Conservation (phyloP, 2,329 filamentous ascomycete genomes). For the Botrytis medusae region DNA sequence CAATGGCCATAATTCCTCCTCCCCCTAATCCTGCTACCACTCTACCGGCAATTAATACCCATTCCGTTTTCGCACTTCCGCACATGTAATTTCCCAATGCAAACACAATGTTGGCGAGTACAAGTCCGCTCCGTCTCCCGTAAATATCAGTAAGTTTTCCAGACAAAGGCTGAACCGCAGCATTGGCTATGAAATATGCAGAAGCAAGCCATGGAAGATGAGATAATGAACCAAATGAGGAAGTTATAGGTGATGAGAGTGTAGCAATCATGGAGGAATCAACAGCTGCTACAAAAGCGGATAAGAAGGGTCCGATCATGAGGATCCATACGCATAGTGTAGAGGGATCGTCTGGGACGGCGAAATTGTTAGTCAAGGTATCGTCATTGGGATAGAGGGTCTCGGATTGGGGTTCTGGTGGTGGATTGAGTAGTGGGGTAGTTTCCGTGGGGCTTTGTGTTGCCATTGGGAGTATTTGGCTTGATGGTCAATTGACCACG, state of each 20-base stretch:
- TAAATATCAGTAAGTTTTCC: slow-evolving; percentile 72
- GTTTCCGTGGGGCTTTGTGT: not conserved
- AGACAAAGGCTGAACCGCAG: slow-evolving; percentile 73
- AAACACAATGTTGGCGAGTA: slow-evolving; percentile 65
- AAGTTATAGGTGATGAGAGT: slow-evolving; percentile 18
- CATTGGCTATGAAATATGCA: slow-evolving; percentile 71
- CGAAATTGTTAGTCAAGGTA: not conserved
- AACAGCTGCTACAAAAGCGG: slow-evolving; percentile 16
- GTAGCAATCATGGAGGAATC: slow-evolving; percentile 22
- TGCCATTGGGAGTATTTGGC: not conserved
- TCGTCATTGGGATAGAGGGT: slow-evolving; percentile 6
- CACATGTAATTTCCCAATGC: slow-evolving; percentile 63
- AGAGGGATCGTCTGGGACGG: not conserved
- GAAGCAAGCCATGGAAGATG: slow-evolving; percentile 57
- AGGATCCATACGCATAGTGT: slow-evolving; percentile 2
- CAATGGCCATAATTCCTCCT: slow-evolving; percentile 58
- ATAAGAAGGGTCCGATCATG: slow-evolving; percentile 13
- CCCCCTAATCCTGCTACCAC: slow-evolving; percentile 58
- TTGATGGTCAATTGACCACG: not conserved
- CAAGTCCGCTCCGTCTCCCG: slow-evolving; percentile 63
- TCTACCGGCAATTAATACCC: slow-evolving; percentile 63
- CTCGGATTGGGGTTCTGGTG: not conserved
- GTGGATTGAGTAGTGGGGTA: slow-evolving; percentile 1
- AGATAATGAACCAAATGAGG: slow-evolving; percentile 43
- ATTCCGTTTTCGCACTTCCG: slow-evolving; percentile 62